A percentile compares a stretch with the other conserved stretches of the same genome.
Conservation (phyloP, 345 rosid species). For the Cochlearia excelsa region DNA sequence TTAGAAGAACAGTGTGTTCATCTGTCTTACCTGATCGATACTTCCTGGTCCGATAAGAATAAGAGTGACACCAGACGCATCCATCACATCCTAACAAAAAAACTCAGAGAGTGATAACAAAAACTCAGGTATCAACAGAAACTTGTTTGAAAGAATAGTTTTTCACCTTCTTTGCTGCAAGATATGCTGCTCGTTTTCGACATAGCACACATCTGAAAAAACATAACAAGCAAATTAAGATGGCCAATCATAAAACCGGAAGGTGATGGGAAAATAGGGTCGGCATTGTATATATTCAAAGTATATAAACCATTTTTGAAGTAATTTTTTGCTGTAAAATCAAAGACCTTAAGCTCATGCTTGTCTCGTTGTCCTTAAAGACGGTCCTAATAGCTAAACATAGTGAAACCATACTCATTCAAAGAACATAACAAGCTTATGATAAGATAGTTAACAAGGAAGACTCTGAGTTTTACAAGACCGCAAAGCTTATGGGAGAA, state of each 20-base stretch:
- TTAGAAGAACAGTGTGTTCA: neutral
- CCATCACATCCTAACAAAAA: constrained; percentile 63
- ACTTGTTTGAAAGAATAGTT: neutral
- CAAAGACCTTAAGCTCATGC: too few relatives aligned
- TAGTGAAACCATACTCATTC: too few relatives aligned
- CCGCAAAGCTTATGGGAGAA: too few relatives aligned
- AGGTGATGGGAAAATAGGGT: too few relatives aligned
- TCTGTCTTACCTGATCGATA: constrained; percentile 60
- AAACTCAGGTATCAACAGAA: neutral
- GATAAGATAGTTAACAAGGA: neutral
- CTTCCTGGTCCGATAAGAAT: constrained; percentile 85
- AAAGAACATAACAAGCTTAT: neutral
- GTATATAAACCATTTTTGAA: too few relatives aligned
- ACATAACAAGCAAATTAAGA: neutral
- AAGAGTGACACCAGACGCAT: constrained; percentile 73
- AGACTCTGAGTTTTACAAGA: too few relatives aligned
- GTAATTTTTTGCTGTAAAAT: too few relatives aligned
- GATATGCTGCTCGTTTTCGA: constrained; percentile 84
- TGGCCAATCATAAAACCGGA: too few relatives aligned
- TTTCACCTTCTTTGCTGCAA: constrained; percentile 74
- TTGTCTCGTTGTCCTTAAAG: too few relatives aligned
- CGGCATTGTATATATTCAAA: too few relatives aligned
- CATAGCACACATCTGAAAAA: constrained; percentile 75
- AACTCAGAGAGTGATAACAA: neutral
- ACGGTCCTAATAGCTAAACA: too few relatives aligned